These are phyloP conservation scores for Suhomyces maxii DNA, from an alignment of 1,139 yeast species.

Conservation along the genomic window DNA sequence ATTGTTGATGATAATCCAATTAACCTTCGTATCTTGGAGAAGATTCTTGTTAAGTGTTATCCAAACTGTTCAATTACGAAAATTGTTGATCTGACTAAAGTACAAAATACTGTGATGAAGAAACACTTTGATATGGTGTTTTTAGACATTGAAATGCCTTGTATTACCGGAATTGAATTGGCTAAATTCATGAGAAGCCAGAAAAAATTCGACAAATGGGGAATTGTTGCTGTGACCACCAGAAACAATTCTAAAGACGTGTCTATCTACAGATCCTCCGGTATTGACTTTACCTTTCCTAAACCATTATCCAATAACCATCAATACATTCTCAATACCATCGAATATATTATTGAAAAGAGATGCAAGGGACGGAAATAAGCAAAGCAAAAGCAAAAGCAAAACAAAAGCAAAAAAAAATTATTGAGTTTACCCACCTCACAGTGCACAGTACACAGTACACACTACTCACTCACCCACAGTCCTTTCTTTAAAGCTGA, in stretches of 20 bases:
- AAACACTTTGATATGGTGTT: conserved; percentile 37
- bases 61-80: conserved; percentile 33
- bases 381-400: no score
- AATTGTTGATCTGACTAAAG: conserved; percentile 34
- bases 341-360: conserved; percentile 17
- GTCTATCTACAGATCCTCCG: conserved; percentile 30
- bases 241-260: conserved; percentile 30
- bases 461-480: no score
- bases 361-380: conserved; percentile 5
- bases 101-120: conserved; percentile 21
- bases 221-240: conserved; percentile 48
- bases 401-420: no score
- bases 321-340: conserved; percentile 18
- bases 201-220: conserved; percentile 20
- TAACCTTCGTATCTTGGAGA: conserved; percentile 39
- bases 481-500: no score
- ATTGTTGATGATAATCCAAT: conserved; percentile 48
- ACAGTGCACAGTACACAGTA: no score
- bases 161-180: conserved; percentile 42
- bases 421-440: no score
- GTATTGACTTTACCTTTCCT: conserved; percentile 44
- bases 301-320: conserved; percentile 38
- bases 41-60: conserved; percentile 34
- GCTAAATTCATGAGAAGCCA: conserved; percentile 29
- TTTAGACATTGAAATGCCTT: conserved; percentile 51